Evolutionary conservation across 169 alveolate species (phyloP).

Genomic region (Plasmodium gonderi): DNA sequence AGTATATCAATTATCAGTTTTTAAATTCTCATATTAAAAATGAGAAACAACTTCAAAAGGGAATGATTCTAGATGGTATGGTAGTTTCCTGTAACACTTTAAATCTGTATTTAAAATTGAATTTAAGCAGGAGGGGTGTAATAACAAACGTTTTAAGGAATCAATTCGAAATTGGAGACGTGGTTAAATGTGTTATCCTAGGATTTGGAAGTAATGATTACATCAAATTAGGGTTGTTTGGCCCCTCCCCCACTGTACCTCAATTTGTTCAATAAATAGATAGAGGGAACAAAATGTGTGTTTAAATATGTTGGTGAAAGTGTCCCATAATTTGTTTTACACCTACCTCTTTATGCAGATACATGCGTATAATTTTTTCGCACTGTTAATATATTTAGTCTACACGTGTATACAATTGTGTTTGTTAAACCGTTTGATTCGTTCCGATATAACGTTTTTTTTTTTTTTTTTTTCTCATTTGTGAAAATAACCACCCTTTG

Average conservation of each 20-base stretch:
- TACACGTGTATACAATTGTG: not conserved
- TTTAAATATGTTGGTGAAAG: too few species aligned
- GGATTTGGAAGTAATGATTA: slow-evolving; percentile 28
- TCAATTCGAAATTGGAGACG: slow-evolving; percentile 43
- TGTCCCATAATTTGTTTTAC: too few species aligned
- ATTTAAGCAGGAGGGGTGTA: slow-evolving; percentile 53
- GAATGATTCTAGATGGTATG: slow-evolving; percentile 63
- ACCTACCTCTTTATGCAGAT: not conserved
- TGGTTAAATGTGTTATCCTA: slow-evolving; percentile 42
- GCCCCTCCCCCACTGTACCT: too few species aligned
- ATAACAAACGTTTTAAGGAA: not conserved
- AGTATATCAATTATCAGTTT: slow-evolving; percentile 35
- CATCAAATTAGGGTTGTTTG: slow-evolving; percentile 39
- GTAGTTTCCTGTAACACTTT: slow-evolving; percentile 43
- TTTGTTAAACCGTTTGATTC: not conserved
- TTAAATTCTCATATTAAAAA: slow-evolving; percentile 52
- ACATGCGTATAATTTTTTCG: not conserved
- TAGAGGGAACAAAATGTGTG: too few species aligned
- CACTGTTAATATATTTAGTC: not conserved
- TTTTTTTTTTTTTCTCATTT: not conserved
- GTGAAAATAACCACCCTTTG: not conserved
- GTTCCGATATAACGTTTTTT: not conserved
- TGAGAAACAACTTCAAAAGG: slow-evolving; percentile 45
- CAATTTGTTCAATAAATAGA: not conserved
- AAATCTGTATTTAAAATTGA: slow-evolving; percentile 51